Evolutionary conservation across 164 flowering plant species (phyloP), one percentile per base, ranked within the genome.

Genomic region (Annona squamosa): DNA sequence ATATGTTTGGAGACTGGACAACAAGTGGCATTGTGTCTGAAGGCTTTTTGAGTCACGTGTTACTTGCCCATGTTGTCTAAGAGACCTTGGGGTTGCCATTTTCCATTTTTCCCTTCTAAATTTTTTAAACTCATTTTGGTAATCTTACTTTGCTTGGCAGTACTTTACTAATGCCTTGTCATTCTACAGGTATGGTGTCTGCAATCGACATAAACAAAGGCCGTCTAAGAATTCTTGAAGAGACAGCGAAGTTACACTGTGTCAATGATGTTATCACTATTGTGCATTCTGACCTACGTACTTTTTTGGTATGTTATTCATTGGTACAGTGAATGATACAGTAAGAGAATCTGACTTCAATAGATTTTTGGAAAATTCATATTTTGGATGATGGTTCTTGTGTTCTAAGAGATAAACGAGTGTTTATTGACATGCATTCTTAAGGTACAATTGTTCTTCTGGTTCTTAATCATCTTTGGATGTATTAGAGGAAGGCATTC

Each of bases 151-250:
- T 26, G 67, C 67, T 19, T 4, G 16, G 42, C 12, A 3, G n/a
- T 17, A 6, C n/a, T 67, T 67, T 10, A 46, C 37, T 46, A 44
- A 59, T 75, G 44, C 56, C 18, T 57, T 71, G 16, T 59, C 74
- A 71, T 65, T 37, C 69, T 74, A 75, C 81, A 94, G 98, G 98
- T 76, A 85, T 72, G 80, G 79, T 94, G 74, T 78, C 77, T 81
- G 98, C 97, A 77, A 77, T 92, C 79, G 97, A 94, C 75, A 80
- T 90, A 81, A 94, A 94, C 80, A 70, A 85, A 79, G 97, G 93
- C 2, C 86, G 94, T 9, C 77, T 92, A 77, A 87, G 97, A 86
- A 88, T 94, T 81, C 89, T 94, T 37, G 75, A 84, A 76, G 97
- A 90, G 84, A 81, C 97, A 37, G 97, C 98, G 63, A 79, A 87